These are phyloP conservation scores for Nicotiana tabacum DNA, from an alignment of 257 asterid genomes.

Conservation along the genomic window DNA sequence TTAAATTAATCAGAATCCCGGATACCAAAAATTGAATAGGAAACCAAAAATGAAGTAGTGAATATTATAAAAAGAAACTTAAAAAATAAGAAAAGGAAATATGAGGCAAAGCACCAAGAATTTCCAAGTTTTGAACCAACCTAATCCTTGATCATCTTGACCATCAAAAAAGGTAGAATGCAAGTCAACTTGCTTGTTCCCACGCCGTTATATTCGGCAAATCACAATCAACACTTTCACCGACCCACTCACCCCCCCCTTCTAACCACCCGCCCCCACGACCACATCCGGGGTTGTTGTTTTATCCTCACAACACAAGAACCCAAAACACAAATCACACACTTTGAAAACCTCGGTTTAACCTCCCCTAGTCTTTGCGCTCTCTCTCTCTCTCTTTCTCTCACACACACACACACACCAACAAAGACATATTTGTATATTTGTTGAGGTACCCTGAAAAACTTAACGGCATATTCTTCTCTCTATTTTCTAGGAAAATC, in stretches of 20 bases:
- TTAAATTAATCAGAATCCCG: no score
- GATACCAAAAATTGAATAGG: no score
- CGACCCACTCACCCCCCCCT: background rate
- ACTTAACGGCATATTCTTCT: slow-evolving; percentile 29
- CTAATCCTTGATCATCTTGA: background rate
- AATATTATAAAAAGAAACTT: no score
- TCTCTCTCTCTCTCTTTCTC: background rate
- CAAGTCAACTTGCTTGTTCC: slow-evolving; percentile 2
- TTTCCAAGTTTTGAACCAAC: background rate
- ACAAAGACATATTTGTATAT: background rate
- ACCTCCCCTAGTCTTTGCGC: background rate
- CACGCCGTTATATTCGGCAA: slow-evolving; percentile 6
- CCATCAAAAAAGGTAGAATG: background rate
- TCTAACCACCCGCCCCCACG: background rate
- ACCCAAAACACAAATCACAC: slow-evolving; percentile 1
- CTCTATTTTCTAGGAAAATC: slow-evolving; percentile 5
- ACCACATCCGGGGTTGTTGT: background rate
- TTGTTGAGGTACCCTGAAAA: background rate
- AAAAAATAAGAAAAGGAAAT: background rate
- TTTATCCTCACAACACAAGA: background rate
- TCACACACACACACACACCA: background rate
- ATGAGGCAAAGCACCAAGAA: background rate
- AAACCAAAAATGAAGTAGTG: no score
- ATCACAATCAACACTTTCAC: slow-evolving; percentile 6
- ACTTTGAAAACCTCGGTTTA: slow-evolving; percentile 3